These are phyloP conservation scores for Lenwebbia sp. DNA, from an alignment of 345 rosid species.

Conservation along the genomic window DNA sequence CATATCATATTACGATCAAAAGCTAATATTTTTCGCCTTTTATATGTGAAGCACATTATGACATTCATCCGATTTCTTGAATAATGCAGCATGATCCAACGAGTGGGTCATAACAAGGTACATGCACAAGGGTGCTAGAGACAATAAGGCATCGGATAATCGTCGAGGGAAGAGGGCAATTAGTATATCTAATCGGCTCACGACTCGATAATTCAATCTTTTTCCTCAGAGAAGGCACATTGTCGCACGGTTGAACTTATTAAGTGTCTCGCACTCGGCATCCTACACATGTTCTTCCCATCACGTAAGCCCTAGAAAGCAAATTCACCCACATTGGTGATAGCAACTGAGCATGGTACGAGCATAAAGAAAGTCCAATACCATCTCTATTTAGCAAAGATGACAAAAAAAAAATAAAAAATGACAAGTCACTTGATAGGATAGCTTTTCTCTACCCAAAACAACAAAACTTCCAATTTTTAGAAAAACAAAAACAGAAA, in stretches of 20 bases:
- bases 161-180: neutral
- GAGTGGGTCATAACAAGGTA: neutral
- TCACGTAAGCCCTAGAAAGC: neutral
- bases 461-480: neutral
- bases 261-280: no score
- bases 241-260: neutral
- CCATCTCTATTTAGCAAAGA: neutral
- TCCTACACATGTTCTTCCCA: neutral
- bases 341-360: neutral
- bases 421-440: neutral
- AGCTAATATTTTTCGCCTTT: neutral
- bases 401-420: neutral
- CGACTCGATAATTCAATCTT: neutral
- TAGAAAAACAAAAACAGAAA: neutral
- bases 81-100: neutral
- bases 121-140: neutral
- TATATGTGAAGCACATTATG: no score
- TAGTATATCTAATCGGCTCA: neutral
- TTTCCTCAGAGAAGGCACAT: neutral
- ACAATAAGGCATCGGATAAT: neutral
- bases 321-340: neutral
- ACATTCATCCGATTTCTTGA: neutral
- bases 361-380: neutral
- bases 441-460: neutral
- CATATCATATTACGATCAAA: neutral